Base-by-base conservation (phyloP, 768 basidiomycete species). In the Amanita rubescens region DNA sequence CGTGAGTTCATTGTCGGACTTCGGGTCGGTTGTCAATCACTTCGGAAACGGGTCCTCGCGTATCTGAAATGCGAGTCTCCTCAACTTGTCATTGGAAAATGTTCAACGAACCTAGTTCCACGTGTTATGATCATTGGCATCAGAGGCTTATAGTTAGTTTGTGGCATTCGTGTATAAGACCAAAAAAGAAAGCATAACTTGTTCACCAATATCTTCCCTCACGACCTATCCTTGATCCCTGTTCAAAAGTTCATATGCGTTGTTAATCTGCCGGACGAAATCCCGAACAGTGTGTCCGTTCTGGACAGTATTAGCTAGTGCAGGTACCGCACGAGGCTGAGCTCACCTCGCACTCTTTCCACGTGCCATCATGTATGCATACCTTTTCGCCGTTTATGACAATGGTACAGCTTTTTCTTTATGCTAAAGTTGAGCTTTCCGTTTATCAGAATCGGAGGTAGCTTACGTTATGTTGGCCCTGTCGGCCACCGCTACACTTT, bases 371-470 rank as follows among this genome's bases (percentile, higher is more conserved):
- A 52, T 84, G 85, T 37, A 92, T 74, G 62, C 90, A 93, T 11
- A 85, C 80, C 57, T 77, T 70, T 58, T 71, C 74, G 2, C 74
- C 77, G 60, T 79, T 85, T 61, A 97, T 88, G 37, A 91, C 62
- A 41, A 97, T 74, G 6, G 93, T 93, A 70, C 94, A 96, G 64
- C 91, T 94, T 69, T 85, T 94, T 50, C 83, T 87, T 15, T 17
- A 17, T 27, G 19, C 14, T 39, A 7, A 15, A 24, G 15, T 19
- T 3, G 7, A n/a, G n/a, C n/a, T 8, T 17, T 15, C 14, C 3
- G 9, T 38, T 24, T 8, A 24, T 25, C 30, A 19, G 2, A 27
- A 14, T 0, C 8, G 14, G n/a, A n/a, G n/a, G n/a, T n/a, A 2
- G 38, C 70, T 32, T 67, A 89, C 90, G 70, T 62, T 57, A 94